Evolutionary conservation across 1,284 basidiomycete genomes (phyloP).

Genomic region (Polyporus tsugae): DNA sequence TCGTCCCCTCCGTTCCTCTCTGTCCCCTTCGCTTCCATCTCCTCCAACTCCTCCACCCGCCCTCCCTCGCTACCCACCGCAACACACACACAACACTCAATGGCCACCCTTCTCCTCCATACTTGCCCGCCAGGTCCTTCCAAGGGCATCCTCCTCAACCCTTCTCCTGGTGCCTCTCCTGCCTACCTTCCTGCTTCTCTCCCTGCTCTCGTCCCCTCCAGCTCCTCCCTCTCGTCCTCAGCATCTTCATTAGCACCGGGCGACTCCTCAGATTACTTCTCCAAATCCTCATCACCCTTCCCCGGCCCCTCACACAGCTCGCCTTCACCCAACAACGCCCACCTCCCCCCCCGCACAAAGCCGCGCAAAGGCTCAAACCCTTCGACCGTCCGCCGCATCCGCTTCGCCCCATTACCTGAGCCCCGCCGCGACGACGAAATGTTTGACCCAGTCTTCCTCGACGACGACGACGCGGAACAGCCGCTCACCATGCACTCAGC

Average conservation of each 20-base stretch:
- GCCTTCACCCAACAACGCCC: slow-evolving; percentile 23
- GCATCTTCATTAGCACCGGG: slow-evolving; percentile 37
- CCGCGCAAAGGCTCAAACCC: slow-evolving; percentile 36
- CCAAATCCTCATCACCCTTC: slow-evolving; percentile 33
- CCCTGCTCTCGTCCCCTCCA: slow-evolving; percentile 40
- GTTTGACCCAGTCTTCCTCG: slow-evolving; percentile 40
- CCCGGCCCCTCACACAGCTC: slow-evolving; percentile 28
- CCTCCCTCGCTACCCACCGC: slow-evolving; percentile 5
- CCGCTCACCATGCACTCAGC: slow-evolving; percentile 31
- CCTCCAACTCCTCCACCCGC: slow-evolving; percentile 34
- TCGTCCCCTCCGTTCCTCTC: slow-evolving; percentile 37
- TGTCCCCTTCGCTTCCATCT: slow-evolving; percentile 47
- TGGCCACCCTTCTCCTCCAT: slow-evolving; percentile 36
- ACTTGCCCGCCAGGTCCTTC: slow-evolving; percentile 23
- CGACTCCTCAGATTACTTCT: slow-evolving; percentile 40
- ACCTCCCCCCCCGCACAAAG: slow-evolving; percentile 28
- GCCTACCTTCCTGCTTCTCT: slow-evolving; percentile 36
- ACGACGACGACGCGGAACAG: slow-evolving; percentile 36
- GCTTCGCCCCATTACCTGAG: slow-evolving; percentile 82
- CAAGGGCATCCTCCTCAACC: slow-evolving; percentile 47
- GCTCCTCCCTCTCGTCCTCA: slow-evolving; percentile 39
- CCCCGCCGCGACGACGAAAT: slow-evolving; percentile 60
- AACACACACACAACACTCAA: slow-evolving; percentile 14
- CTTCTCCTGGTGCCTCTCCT: slow-evolving; percentile 42
- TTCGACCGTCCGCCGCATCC: slow-evolving; percentile 56